Conservation (phyloP, 1,284 basidiomycete species). For the Rhizopogon hawkerae region DNA sequence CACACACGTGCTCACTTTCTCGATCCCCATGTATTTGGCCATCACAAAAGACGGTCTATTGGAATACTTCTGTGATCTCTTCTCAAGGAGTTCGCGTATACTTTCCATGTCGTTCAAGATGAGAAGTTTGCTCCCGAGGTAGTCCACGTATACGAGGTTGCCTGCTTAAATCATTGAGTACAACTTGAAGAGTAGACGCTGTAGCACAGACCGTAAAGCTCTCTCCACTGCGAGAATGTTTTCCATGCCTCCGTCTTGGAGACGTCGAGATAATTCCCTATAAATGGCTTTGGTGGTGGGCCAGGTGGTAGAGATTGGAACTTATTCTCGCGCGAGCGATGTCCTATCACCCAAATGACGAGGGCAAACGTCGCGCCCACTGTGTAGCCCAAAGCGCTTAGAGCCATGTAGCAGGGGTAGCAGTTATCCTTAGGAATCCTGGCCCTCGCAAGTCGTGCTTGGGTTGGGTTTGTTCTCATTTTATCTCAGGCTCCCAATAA, state of each 20-base stretch:
- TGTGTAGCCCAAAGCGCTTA: background rate
- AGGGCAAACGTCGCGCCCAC: background rate
- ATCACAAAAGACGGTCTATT: background rate
- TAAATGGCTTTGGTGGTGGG: conserved; percentile 7
- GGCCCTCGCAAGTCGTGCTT: background rate
- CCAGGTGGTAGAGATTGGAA: conserved; percentile 10
- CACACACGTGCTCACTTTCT: background rate
- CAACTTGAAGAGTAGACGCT: background rate
- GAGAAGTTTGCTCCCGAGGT: conserved; percentile 10
- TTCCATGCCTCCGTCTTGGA: conserved; percentile 9
- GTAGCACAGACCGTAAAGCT: conserved; percentile 12
- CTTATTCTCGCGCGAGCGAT: background rate
- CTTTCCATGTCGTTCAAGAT: conserved; percentile 11
- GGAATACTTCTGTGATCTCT: conserved; percentile 7
- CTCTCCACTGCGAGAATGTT: conserved; percentile 9
- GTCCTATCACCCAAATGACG: background rate
- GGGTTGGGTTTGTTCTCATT: background rate
- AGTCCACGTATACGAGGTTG: conserved; percentile 7
- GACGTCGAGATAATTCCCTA: conserved; percentile 13
- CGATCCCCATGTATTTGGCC: conserved; percentile 1
- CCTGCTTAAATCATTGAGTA: conserved; percentile 3
- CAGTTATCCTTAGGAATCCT: background rate
- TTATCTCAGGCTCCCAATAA: background rate
- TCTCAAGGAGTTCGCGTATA: conserved; percentile 7
- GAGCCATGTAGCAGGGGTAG: background rate